phyloP scores from a whole-genome alignment of 2,329 filamentous ascomycete genomes.

The Microsporum canis region DNA sequence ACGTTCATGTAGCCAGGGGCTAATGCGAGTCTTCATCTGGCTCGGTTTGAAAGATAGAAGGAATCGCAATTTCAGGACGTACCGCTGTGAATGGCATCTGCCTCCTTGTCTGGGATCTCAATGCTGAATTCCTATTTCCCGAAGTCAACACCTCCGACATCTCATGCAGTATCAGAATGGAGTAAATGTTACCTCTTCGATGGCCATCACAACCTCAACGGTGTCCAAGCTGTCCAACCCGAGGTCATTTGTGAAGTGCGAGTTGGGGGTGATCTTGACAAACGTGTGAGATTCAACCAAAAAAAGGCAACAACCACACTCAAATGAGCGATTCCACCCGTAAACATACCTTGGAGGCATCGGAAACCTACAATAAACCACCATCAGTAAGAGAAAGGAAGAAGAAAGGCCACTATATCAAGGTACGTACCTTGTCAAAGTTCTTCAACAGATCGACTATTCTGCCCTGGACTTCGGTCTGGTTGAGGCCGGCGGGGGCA shows the following conservation, averaged over 20 bases:
- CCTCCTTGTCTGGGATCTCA: conserved; percentile 96
- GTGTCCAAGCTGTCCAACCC: conserved; percentile 95
- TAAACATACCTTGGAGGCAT: conserved; percentile 44
- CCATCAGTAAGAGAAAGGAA: conserved; percentile 14
- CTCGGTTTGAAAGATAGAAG: not conserved
- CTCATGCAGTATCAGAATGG: conserved; percentile 6
- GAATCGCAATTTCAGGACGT: conserved; percentile 34
- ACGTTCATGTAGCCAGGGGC: not conserved
- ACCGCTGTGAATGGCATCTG: conserved; percentile 88
- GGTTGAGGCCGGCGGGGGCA: conserved; percentile 62
- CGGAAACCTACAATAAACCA: conserved; percentile 28
- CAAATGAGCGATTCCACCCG: not conserved
- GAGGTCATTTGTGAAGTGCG: conserved; percentile 95
- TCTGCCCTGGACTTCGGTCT: conserved; percentile 78
- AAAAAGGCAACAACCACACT: not conserved
- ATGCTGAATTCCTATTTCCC: conserved; percentile 63
- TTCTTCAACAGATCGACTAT: conserved; percentile 88
- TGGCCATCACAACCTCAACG: conserved; percentile 99
- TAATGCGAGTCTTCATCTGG: not conserved
- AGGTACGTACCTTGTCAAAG: conserved; percentile 75
- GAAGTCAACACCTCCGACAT: conserved; percentile 8
- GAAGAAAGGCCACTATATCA: not conserved
- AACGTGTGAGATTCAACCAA: conserved; percentile 11
- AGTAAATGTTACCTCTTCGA: conserved; percentile 67
- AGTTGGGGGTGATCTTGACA: conserved; percentile 61